Evolutionary conservation across 1,139 yeast genomes (phyloP), one percentile per base, ranked within the genome.

Genomic region (Scheffersomyces lignicola): DNA sequence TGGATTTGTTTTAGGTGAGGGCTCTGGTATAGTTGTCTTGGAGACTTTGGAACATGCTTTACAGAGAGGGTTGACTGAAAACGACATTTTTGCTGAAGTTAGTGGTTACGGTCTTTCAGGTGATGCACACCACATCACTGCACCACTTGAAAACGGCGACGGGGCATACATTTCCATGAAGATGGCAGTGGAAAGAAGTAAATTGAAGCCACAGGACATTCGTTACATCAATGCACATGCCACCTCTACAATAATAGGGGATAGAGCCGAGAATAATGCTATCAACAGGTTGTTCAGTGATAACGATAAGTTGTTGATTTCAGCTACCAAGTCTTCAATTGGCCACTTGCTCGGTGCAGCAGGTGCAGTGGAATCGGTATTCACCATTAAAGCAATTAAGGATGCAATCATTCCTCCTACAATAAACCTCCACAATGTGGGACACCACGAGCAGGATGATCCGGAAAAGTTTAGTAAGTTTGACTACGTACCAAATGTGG

Each of bases 321-420:
- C 95, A 1, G 85, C 96, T 3, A 86, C 89, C 11, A 94, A 94
- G 57, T 95, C 97, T 1, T 79, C 97, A 1, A 83, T 86, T 32
- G 99, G 99, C 1, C 99, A 94, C 58, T 65, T 92, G 24, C 65
- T 94, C 22, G 98, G 98, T 2, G 98, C 96, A 1, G 95, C 98
- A 0, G 99, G 98, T 3, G 82, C 96, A 0, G 88, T 92, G 4
- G 99, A 94, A 52, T 79, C 95, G 4, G 77, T 89, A 1, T 87
- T 87, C 55, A 81, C 97, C 0, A 62, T 89, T 2, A 55, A 80
- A 50, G 80, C 96, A 0, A 51, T 90, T 27, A 56, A 75, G 35
- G 58, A 78, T 9, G 70, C 74, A 16, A 52, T 65, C 2, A 51
- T 87, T 3, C 97, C 98, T 1, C 95, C 95, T 4, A 89, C 96